A percentile compares a stretch with the other conserved stretches of the same genome.
These are phyloP conservation scores for Coelastrella sp. DNA, from an alignment of 139 green algal genomes.

Conservation along the genomic window DNA sequence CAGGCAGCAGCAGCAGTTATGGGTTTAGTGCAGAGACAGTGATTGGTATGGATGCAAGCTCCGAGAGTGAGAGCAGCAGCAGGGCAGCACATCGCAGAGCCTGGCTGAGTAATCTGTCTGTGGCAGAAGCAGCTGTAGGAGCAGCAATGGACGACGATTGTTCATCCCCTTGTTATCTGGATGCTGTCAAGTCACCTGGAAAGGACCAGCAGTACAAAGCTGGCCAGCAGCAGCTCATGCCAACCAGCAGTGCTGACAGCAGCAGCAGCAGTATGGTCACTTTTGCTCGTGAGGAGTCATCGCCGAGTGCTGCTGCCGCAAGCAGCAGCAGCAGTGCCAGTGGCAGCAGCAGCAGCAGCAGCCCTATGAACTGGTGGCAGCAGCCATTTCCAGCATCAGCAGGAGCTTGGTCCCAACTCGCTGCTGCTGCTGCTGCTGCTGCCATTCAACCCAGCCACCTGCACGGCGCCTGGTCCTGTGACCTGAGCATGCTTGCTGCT, in stretches of 20 bases:
- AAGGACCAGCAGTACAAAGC: not conserved
- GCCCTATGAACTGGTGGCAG: not conserved
- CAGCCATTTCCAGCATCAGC: not conserved
- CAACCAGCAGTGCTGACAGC: constrained; percentile 6
- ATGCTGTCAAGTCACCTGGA: not conserved
- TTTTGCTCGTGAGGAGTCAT: not conserved
- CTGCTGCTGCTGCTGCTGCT: constrained; percentile 22
- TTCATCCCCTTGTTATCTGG: not conserved
- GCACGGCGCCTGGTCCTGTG: constrained; percentile 22
- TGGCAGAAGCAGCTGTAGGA: not conserved
- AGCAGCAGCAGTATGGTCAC: constrained; percentile 2
- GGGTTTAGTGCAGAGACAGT: not conserved
- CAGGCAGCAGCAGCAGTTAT: constrained; percentile 11
- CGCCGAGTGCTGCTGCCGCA: not conserved
- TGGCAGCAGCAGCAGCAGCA: constrained; percentile 13
- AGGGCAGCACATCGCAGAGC: not conserved
- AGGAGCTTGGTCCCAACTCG: not conserved
- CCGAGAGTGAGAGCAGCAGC: constrained; percentile 6
- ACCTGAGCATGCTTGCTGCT: constrained; percentile 30
- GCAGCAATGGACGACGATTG: not conserved
- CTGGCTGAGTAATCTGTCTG: not conserved
- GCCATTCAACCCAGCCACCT: not conserved
- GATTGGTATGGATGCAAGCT: not conserved
- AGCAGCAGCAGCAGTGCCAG: not conserved
- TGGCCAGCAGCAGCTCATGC: not conserved